Percentiles rank a stretch among this genome's conserved stretches.
phyloP scores from a whole-genome alignment of 371 early-diverging fungal species.

The Rhizopus arrhizus region DNA sequence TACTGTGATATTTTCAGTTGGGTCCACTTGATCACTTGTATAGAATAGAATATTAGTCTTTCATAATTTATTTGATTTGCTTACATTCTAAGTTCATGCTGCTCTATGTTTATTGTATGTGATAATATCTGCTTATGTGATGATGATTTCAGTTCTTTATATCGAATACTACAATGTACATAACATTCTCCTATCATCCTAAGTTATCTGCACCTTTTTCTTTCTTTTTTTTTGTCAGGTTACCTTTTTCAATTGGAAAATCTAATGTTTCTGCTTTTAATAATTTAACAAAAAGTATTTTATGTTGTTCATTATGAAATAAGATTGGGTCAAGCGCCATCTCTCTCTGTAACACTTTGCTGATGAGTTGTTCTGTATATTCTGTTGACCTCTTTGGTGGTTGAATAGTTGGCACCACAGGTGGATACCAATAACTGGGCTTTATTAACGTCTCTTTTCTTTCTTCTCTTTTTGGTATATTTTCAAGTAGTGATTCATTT shows the following conservation, averaged over 20 bases:
- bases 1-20: slow-evolving; percentile 15
- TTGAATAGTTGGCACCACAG: neutral
- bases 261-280: slow-evolving; percentile 30
- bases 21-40: slow-evolving; percentile 17
- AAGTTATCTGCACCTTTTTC: neutral
- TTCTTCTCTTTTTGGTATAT: slow-evolving; percentile 22
- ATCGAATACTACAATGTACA: slow-evolving; percentile 17
- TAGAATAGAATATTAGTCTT: neutral
- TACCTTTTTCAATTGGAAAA: slow-evolving; percentile 39
- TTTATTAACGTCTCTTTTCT: slow-evolving; percentile 11
- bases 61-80: neutral
- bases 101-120: slow-evolving; percentile 16
- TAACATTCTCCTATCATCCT: slow-evolving; percentile 7
- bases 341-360: slow-evolving; percentile 18
- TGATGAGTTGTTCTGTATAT: slow-evolving; percentile 20
- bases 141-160: slow-evolving; percentile 9
- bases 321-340: slow-evolving; percentile 13
- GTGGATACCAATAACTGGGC: slow-evolving; percentile 28
- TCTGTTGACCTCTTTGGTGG: slow-evolving; percentile 12
- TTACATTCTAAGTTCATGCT: slow-evolving; percentile 26
- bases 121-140: slow-evolving; percentile 9
- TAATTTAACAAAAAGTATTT: slow-evolving; percentile 10
- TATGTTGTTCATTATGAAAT: neutral
- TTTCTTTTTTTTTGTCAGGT: neutral
- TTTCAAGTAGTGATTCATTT: neutral